A percentile compares a stretch with the other conserved stretches of the same genome.
These are phyloP conservation scores for Lentithecium fluviatile DNA, from an alignment of 495 filamentous ascomycete species.

Conservation along the genomic window DNA sequence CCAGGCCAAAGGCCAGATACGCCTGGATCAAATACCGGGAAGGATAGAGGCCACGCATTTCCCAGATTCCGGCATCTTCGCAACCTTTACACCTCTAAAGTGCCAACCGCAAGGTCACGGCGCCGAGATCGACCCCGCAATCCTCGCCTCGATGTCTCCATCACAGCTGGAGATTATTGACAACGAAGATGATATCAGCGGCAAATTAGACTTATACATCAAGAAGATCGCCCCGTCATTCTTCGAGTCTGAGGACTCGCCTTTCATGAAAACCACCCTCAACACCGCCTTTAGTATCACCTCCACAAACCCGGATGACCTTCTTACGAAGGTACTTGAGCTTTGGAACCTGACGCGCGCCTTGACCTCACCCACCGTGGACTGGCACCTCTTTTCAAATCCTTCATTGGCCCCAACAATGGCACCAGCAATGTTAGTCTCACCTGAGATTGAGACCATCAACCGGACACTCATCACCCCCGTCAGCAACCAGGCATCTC, in stretches of 20 bases:
- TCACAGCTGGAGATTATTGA: constrained; percentile 33
- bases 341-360: constrained; percentile 72
- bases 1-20: constrained; percentile 55
- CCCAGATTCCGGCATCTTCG: constrained; percentile 54
- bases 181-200: constrained; percentile 66
- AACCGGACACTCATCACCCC: constrained; percentile 23
- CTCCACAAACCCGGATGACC: constrained; percentile 56
- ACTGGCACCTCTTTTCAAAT: constrained; percentile 63
- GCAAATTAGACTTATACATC: constrained; percentile 69
- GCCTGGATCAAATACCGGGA: constrained; percentile 57
- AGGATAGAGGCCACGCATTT: constrained; percentile 70
- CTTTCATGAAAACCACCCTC: constrained; percentile 67
- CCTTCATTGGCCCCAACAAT: constrained; percentile 48
- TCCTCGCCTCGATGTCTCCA: constrained; percentile 21
- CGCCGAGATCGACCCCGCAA: constrained; percentile 34
- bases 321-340: constrained; percentile 67
- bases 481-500: constrained; percentile 34
- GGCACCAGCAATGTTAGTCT: constrained; percentile 46
- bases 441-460: constrained; percentile 43
- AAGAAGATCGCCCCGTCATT: constrained; percentile 61
- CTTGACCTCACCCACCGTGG: constrained; percentile 62
- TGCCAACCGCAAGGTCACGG: constrained; percentile 44
- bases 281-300: constrained; percentile 56
- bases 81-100: constrained; percentile 54
- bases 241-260: constrained; percentile 63